phyloP scores from a whole-genome alignment of 2,329 filamentous ascomycete genomes.

The Zymoseptoria crescenta region DNA sequence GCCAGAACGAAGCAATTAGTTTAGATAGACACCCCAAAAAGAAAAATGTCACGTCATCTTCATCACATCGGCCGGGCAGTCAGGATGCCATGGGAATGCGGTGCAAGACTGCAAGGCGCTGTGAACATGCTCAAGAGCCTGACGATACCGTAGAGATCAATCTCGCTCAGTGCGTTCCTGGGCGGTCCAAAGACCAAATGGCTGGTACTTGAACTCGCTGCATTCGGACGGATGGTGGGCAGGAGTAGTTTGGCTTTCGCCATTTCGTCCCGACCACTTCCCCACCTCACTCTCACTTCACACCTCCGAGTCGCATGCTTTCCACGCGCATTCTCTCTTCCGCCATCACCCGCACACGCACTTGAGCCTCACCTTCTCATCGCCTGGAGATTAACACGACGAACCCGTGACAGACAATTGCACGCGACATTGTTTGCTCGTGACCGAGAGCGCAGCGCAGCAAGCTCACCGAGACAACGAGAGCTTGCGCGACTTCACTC shows the following conservation, averaged over 20 bases:
- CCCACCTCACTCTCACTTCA: neutral
- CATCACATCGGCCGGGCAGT: neutral
- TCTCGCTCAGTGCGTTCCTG: neutral
- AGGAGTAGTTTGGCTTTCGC: neutral
- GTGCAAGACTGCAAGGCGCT: neutral
- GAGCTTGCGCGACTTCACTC: neutral
- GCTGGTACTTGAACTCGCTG: neutral
- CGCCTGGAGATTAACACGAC: neutral
- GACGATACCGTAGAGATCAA: neutral
- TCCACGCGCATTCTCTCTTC: neutral
- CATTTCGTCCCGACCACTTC: neutral
- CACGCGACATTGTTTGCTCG: neutral
- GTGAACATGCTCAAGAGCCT: too few relatives aligned
- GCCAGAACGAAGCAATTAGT: conserved; percentile 6
- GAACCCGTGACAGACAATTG: neutral
- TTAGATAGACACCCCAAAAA: conserved; percentile 17
- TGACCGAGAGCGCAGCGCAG: neutral
- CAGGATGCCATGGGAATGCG: neutral
- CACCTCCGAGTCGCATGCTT: neutral
- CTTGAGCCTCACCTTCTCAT: neutral
- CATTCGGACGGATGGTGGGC: neutral
- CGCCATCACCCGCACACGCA: neutral
- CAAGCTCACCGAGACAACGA: neutral
- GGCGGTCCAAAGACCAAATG: neutral
- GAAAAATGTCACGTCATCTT: neutral